These are phyloP conservation scores for Ogataea kodamae DNA, from an alignment of 805 yeast species.

Conservation along the genomic window DNA sequence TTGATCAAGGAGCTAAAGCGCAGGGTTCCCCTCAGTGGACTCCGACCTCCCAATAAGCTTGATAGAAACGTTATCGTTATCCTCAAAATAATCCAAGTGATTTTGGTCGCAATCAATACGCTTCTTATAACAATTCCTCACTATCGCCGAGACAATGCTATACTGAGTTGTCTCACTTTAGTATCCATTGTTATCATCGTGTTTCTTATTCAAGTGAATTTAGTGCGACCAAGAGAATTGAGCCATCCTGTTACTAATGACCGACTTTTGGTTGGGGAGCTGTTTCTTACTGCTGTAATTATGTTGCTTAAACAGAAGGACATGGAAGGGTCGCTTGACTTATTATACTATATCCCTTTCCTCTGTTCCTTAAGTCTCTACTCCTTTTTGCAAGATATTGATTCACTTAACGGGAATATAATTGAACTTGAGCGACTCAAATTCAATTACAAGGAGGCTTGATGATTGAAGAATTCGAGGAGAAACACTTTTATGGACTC, in stretches of 20 bases:
- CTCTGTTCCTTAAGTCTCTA: constrained; percentile 19
- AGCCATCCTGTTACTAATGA: constrained; percentile 2
- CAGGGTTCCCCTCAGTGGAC: constrained; percentile 20
- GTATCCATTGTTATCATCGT: constrained; percentile 20
- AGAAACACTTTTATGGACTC: constrained; percentile 10
- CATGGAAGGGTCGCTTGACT: constrained; percentile 16
- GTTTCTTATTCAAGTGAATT: constrained; percentile 20
- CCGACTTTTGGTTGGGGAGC: constrained; percentile 1
- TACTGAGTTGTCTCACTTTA: constrained; percentile 27
- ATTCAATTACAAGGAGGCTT: constrained; percentile 33
- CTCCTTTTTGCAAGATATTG: constrained; percentile 19
- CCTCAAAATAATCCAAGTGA: constrained; percentile 17
- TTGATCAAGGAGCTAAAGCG: constrained; percentile 17
- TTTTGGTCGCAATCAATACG: constrained; percentile 23
- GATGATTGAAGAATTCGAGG: constrained; percentile 21
- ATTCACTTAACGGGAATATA: constrained; percentile 19
- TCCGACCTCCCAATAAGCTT: constrained; percentile 9
- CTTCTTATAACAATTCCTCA: constrained; percentile 27
- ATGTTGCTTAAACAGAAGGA: constrained; percentile 10
- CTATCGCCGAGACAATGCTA: constrained; percentile 26
- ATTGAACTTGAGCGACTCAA: constrained; percentile 22
- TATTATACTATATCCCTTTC: constrained; percentile 28
- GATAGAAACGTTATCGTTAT: constrained; percentile 11
- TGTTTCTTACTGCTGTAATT: constrained; percentile 9
- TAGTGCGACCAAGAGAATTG: constrained; percentile 10